Evolutionary conservation across 1,284 basidiomycete species (phyloP).

Genomic region (Ceratobasidium sp.): DNA sequence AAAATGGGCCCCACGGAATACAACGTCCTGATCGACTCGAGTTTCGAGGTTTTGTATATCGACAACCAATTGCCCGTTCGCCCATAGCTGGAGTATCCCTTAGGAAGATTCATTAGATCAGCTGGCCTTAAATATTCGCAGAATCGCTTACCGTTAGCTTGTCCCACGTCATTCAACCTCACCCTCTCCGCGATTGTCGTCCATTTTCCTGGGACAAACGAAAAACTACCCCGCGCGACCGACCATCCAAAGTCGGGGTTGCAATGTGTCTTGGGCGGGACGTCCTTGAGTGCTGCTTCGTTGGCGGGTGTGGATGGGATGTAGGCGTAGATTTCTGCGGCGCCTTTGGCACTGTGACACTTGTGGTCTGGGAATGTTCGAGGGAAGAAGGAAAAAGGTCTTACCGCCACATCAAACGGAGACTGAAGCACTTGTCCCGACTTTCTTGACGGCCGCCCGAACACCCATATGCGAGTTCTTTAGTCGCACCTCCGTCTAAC

Average conservation of each 20-base stretch:
- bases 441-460: slow-evolving; percentile 67
- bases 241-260: slow-evolving; percentile 71
- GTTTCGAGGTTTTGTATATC: slow-evolving; percentile 59
- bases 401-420: slow-evolving; percentile 74
- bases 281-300: slow-evolving; percentile 57
- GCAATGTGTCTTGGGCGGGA: slow-evolving; percentile 63
- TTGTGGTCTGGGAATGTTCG: background rate
- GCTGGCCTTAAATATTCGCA: background rate
- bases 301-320: slow-evolving; percentile 63
- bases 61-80: slow-evolving; percentile 66
- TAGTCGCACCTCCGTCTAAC: slow-evolving; percentile 46
- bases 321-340: slow-evolving; percentile 70
- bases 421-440: slow-evolving; percentile 68
- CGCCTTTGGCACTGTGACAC: slow-evolving; percentile 56
- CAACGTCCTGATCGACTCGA: slow-evolving; percentile 57
- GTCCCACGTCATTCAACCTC: slow-evolving; percentile 67
- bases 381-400: slow-evolving; percentile 42
- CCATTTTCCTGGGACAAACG: slow-evolving; percentile 64
- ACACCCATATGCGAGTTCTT: slow-evolving; percentile 66
- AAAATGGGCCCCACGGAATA: slow-evolving; percentile 70
- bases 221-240: slow-evolving; percentile 66
- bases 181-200: slow-evolving; percentile 68
- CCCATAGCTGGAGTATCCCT: slow-evolving; percentile 69
- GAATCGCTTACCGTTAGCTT: slow-evolving; percentile 51
- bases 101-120: background rate